Evolutionary conservation across 1,139 yeast species (phyloP).

Genomic region (Suhomyces coccinellae): DNA sequence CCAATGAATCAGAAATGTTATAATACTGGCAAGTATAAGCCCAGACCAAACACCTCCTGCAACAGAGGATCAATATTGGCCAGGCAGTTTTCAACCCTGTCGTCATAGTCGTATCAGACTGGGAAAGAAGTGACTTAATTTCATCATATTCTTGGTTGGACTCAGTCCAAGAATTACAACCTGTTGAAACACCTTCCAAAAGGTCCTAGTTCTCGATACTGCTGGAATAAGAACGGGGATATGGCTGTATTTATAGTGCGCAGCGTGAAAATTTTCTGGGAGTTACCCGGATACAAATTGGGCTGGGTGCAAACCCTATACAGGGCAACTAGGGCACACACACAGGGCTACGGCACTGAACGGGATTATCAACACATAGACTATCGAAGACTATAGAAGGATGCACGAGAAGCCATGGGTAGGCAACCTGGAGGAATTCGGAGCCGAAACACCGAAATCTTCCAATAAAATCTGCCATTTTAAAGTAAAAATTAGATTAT

Average conservation of each 20-base stretch:
- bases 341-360: background rate
- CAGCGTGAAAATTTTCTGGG: constrained; percentile 11
- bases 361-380: background rate
- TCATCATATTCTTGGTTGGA: constrained; percentile 46
- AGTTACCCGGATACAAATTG: constrained; percentile 14
- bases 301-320: constrained; percentile 7
- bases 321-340: background rate
- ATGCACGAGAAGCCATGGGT: background rate
- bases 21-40: constrained; percentile 87
- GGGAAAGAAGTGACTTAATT: constrained; percentile 72
- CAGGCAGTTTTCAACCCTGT: constrained; percentile 69
- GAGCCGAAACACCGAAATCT: too few species aligned
- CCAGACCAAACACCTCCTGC: constrained; percentile 37
- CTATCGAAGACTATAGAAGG: constrained; percentile 2
- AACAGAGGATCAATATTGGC: constrained; percentile 34
- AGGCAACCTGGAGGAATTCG: too few species aligned
- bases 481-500: too few species aligned
- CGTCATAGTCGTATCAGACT: constrained; percentile 86
- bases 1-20: constrained; percentile 61
- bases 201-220: constrained; percentile 7
- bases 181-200: constrained; percentile 9
- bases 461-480: too few species aligned
- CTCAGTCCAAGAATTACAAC: constrained; percentile 9
- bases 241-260: constrained; percentile 13
- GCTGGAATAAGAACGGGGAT: constrained; percentile 2